Percentiles rank a stretch among this genome's conserved stretches.
Conservation (phyloP, 805 yeast species). For the Blastobotrys attinorum region DNA sequence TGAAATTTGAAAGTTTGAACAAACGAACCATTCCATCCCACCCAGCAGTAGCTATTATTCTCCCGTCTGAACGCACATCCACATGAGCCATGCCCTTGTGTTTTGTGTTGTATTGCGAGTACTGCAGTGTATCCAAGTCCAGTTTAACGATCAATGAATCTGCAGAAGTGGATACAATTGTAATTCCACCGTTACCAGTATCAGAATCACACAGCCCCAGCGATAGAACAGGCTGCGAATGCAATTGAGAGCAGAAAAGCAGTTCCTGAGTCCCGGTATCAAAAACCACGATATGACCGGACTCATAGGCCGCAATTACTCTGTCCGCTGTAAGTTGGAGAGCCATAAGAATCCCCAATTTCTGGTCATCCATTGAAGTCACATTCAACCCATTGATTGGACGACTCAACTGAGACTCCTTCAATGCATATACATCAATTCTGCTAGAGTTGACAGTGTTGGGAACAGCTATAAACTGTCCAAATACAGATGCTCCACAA, state of each 20-base stretch:
- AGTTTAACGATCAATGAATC: conserved; percentile 27
- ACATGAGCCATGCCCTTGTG: conserved; percentile 26
- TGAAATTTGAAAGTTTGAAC: conserved; percentile 18
- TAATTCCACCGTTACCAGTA: conserved; percentile 12
- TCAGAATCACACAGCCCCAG: conserved; percentile 12
- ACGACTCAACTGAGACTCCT: conserved; percentile 12
- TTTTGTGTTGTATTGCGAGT: conserved; percentile 13
- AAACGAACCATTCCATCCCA: conserved; percentile 34
- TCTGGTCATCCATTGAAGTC: conserved; percentile 19
- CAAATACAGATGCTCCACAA: conserved; percentile 46
- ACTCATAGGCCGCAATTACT: conserved; percentile 56
- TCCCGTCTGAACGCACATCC: conserved; percentile 19
- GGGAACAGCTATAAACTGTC: conserved; percentile 45
- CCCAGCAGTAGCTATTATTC: conserved; percentile 28
- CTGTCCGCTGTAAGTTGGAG: conserved; percentile 32
- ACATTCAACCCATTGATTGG: conserved; percentile 15
- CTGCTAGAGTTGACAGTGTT: conserved; percentile 55
- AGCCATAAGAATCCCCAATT: conserved; percentile 64
- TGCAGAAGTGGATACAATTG: conserved; percentile 27
- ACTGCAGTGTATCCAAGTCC: conserved; percentile 4
- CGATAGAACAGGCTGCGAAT: conserved; percentile 28
- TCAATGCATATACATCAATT: conserved; percentile 42
- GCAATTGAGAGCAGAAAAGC: conserved; percentile 18
- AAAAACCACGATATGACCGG: conserved; percentile 48
- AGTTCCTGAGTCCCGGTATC: conserved; percentile 15